These are phyloP conservation scores for Cryphonectria naterciae DNA, from an alignment of 2,329 filamentous ascomycete species.

Conservation along the genomic window DNA sequence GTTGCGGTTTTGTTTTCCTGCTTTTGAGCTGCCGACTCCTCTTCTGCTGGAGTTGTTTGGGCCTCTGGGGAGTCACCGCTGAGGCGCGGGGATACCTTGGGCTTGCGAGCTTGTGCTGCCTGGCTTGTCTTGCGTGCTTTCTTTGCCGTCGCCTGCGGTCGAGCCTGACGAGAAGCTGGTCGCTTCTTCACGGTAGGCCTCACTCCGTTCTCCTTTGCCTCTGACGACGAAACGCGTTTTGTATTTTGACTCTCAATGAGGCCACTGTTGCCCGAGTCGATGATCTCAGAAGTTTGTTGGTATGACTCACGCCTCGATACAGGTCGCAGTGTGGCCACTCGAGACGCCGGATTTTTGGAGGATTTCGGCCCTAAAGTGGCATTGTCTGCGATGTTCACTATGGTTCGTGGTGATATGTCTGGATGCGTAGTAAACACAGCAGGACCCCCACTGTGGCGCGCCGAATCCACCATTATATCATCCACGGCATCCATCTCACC, in stretches of 20 bases:
- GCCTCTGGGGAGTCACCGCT: not conserved
- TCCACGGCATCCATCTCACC: not conserved
- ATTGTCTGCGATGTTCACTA: not conserved
- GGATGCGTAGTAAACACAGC: not conserved
- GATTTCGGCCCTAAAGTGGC: not conserved
- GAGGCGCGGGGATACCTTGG: not conserved
- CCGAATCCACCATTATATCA: not conserved
- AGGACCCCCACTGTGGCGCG: not conserved
- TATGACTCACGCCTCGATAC: not conserved
- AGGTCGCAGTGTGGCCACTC: not conserved
- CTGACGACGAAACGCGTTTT: not conserved
- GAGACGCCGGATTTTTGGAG: not conserved
- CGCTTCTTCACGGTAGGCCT: not conserved
- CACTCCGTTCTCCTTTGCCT: not conserved
- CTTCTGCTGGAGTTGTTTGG: not conserved
- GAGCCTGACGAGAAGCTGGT: slow-evolving; percentile 1
- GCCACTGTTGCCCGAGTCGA: not conserved
- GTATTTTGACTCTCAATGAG: not conserved
- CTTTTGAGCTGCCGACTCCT: not conserved
- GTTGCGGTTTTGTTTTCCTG: not conserved
- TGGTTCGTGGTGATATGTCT: not conserved
- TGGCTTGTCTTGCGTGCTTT: slow-evolving; percentile 8
- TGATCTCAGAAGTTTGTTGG: not conserved
- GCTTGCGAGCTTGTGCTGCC: not conserved
- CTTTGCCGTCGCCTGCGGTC: not conserved